Evolutionary conservation across 495 filamentous ascomycete genomes (phyloP), one percentile per base, ranked within the genome.

Genomic region (Astrocystis sublimbata): DNA sequence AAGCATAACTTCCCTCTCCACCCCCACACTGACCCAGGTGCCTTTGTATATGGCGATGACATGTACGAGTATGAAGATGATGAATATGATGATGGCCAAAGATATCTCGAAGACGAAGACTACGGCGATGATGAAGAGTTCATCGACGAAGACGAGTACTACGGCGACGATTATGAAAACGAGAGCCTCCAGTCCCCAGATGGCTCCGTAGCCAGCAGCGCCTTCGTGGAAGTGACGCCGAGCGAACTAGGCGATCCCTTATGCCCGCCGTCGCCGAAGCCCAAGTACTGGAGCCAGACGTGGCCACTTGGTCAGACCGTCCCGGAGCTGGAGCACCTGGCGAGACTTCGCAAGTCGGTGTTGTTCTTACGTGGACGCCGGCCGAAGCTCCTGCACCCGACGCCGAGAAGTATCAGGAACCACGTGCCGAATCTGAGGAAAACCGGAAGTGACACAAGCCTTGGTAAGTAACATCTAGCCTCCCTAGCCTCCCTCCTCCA

Each of bases 371-470:
- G 3, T 6, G 6, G 7, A 5, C 24, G 23, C 33, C 13, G 6
- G 2, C 21, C 58, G 52, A 9, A 50, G 51, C 43, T 60, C 7
- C 8, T 49, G 2, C 65, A 70, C n/a, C 61, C 58, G 10, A 26
- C 13, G 8, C 53, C 64, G 1, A 24, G 24, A 10, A 24, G n/a
- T 31, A 4, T 3, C 15, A 55, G 19, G n/a, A 17, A 12, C 8
- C 45, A 5, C 2, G n/a, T 21, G 10, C 19, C 24, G 13, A 0
- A 23, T 38, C 15, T 17, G 9, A 49, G 45, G 7, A 35, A 17
- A 1, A n/a, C 5, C 1, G 58, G 36, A 1, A 6, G 12, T 12
- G 41, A 41, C 15, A 28, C 38, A 13, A 68, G 63, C 12, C 57
- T 68, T 6, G n/a, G 40, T 42, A 21, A 21, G 40, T 42, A 42